Evolutionary conservation across 805 yeast genomes (phyloP).

Genomic region (Candida montana): DNA sequence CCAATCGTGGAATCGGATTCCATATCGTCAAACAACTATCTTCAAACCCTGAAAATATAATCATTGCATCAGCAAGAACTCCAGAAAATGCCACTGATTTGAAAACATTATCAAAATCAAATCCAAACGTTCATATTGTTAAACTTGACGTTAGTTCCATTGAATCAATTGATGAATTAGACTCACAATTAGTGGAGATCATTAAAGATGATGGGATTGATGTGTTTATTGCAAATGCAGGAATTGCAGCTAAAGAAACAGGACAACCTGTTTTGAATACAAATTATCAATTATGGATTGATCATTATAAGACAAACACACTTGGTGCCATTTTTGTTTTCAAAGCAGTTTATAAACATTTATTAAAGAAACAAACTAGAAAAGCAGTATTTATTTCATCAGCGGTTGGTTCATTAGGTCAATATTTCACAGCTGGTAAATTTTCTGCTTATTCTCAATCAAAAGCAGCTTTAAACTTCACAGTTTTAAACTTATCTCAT

Average conservation of each 20-base stretch:
- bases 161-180: conserved; percentile 9
- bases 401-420: conserved; percentile 18
- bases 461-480: conserved; percentile 34
- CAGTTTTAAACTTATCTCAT: too few species aligned
- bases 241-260: conserved; percentile 1
- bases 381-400: conserved; percentile 26
- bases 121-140: conserved; percentile 7
- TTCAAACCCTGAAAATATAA: not conserved
- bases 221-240: conserved; percentile 16
- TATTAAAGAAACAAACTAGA: conserved; percentile 17
- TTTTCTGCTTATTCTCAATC: conserved; percentile 31
- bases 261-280: not conserved
- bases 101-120: conserved; percentile 1
- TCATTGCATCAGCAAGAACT: conserved; percentile 4
- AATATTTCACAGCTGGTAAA: conserved; percentile 10
- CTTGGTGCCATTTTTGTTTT: conserved; percentile 10
- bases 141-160: conserved; percentile 9
- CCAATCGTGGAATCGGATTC: conserved; percentile 7
- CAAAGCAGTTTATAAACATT: conserved; percentile 11
- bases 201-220: conserved; percentile 12
- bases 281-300: conserved; percentile 3
- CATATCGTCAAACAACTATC: not conserved
- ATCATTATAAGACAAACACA: conserved; percentile 6
- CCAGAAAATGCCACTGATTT: conserved; percentile 2
- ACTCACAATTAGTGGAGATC: conserved; percentile 1